Evolutionary conservation across 2,329 filamentous ascomycete genomes (phyloP).

Genomic region (Fusarium sp.): DNA sequence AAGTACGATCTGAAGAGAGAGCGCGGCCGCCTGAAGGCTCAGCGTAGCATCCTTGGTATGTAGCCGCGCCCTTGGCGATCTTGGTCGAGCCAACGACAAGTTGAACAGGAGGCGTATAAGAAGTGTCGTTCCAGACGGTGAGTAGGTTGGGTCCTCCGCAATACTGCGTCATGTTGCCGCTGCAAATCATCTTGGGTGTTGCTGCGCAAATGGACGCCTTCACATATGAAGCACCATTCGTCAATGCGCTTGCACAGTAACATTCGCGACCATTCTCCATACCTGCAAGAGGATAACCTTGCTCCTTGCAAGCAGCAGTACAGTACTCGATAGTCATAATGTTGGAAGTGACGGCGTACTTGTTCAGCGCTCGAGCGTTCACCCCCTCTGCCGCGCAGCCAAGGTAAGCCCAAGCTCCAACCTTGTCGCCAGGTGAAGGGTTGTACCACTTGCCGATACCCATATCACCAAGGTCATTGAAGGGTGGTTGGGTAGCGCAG

Average conservation of each 20-base stretch:
- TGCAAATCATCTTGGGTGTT: conserved; percentile 35
- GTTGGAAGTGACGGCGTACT: conserved; percentile 24
- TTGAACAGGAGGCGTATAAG: conserved; percentile 25
- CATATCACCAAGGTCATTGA: conserved; percentile 26
- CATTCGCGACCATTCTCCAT: conserved; percentile 39
- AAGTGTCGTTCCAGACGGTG: conserved; percentile 41
- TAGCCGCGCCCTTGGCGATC: conserved; percentile 31
- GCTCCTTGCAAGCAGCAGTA: conserved; percentile 32
- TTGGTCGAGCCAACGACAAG: conserved; percentile 34
- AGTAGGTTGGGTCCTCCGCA: conserved; percentile 37
- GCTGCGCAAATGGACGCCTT: conserved; percentile 28
- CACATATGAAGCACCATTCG: conserved; percentile 32
- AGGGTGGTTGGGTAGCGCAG: conserved; percentile 21
- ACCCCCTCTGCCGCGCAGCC: conserved; percentile 36
- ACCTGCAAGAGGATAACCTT: conserved; percentile 38
- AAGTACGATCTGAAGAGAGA: conserved; percentile 29
- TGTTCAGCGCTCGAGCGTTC: conserved; percentile 27
- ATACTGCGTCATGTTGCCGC: conserved; percentile 38
- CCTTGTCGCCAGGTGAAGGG: conserved; percentile 32
- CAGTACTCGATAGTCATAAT: conserved; percentile 40
- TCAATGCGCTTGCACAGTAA: conserved; percentile 33
- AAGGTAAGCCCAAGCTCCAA: conserved; percentile 33
- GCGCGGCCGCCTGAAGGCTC: conserved; percentile 30
- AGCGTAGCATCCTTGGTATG: conserved; percentile 36
- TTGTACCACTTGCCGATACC: conserved; percentile 21